These are phyloP conservation scores for Tritrichomonas musculus DNA, from an alignment of 208 protist species.

Conservation along the genomic window DNA sequence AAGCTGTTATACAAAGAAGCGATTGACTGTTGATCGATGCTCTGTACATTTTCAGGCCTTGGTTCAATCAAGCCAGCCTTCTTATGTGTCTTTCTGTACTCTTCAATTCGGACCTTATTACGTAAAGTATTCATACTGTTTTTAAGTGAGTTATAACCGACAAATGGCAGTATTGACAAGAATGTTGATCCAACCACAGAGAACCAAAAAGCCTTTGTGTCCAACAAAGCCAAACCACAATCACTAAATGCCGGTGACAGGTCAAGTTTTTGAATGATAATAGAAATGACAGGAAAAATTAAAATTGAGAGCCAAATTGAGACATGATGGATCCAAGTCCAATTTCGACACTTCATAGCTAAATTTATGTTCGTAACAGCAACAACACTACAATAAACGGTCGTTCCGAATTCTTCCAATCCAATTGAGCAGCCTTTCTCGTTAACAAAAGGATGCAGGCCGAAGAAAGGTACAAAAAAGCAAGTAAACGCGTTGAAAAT, in stretches of 20 bases:
- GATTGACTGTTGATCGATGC: too few relatives aligned
- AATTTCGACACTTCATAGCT: conserved; percentile 27
- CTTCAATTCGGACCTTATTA: background rate
- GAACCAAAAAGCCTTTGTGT: background rate
- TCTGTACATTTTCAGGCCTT: too few relatives aligned
- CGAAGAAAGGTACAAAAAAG: conserved; percentile 30
- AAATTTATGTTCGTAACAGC: conserved; percentile 34
- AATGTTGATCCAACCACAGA: background rate
- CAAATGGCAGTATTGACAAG: background rate
- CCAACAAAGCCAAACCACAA: background rate
- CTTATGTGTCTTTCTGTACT: too few relatives aligned
- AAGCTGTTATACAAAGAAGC: too few relatives aligned
- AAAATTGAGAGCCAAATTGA: conserved; percentile 30
- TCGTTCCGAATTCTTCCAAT: background rate
- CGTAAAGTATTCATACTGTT: background rate
- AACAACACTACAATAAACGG: conserved; percentile 36
- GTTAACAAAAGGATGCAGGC: background rate
- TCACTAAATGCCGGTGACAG: background rate
- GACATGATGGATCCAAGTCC: background rate
- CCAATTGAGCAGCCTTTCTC: background rate
- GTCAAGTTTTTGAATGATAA: conserved; percentile 19
- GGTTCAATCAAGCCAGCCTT: too few relatives aligned
- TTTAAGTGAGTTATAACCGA: background rate
- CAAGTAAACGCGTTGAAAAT: conserved; percentile 15
- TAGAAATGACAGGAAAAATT: background rate